Evolutionary conservation across 768 basidiomycete genomes (phyloP).

Genomic region (Suillus bovinus): DNA sequence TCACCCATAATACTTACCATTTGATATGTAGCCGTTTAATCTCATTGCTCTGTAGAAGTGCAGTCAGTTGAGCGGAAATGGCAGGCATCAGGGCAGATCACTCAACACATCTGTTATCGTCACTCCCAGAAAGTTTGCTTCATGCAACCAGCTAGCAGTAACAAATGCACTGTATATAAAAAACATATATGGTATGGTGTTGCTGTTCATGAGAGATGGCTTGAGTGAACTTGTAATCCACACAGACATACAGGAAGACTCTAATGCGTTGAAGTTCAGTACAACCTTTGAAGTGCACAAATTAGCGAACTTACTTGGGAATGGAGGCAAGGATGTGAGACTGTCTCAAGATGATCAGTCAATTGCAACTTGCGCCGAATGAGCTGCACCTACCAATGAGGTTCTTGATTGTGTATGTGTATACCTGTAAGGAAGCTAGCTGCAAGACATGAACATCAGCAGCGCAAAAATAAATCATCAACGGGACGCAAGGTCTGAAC

Average conservation of each 20-base stretch:
- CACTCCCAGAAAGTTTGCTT: rapidly evolving
- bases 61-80: background rate
- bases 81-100: background rate
- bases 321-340: too few relatives aligned
- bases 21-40: too few relatives aligned
- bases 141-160: background rate
- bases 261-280: too few relatives aligned
- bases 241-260: too few relatives aligned
- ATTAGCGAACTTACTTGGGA: too few relatives aligned
- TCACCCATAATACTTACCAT: too few relatives aligned
- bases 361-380: too few relatives aligned
- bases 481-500: background rate
- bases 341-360: too few relatives aligned
- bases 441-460: background rate
- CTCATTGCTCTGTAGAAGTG: too few relatives aligned
- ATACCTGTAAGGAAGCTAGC: background rate
- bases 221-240: background rate
- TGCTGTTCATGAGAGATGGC: background rate
- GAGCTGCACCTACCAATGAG: too few relatives aligned
- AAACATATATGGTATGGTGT: background rate
- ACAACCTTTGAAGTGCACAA: too few relatives aligned
- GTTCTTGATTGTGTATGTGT: too few relatives aligned
- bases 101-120: background rate
- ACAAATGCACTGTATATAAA: background rate
- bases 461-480: background rate